Conservation (phyloP, 176 grass and related monocot genomes). For the Musa troglodytarum region DNA sequence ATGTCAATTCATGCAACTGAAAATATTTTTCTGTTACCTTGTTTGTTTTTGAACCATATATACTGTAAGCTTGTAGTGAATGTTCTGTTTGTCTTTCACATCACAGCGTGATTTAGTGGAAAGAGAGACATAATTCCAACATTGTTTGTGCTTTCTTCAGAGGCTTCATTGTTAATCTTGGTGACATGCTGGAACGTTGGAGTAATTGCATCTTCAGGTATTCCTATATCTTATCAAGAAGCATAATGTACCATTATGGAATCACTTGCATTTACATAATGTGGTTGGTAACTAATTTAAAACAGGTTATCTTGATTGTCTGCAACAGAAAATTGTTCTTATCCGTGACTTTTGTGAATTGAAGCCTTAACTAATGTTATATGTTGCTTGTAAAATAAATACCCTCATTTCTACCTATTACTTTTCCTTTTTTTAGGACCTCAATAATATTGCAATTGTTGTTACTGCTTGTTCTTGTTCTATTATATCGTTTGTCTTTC, state of each 20-base stretch:
- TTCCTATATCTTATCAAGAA: neutral
- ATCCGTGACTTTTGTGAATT: neutral
- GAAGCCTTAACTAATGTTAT: neutral
- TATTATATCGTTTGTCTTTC: too few relatives aligned
- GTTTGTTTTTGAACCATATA: neutral
- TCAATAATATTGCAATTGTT: too few relatives aligned
- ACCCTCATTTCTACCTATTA: too few relatives aligned
- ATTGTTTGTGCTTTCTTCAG: slow-evolving; percentile 31
- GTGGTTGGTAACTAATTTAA: neutral
- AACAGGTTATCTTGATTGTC: neutral
- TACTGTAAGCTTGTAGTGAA: neutral
- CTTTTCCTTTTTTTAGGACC: too few relatives aligned
- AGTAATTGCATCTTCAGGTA: slow-evolving; percentile 95
- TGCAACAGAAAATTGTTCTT: neutral
- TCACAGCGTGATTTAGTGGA: neutral
- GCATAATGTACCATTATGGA: neutral
- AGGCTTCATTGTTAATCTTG: slow-evolving; percentile 93
- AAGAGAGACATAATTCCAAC: too few relatives aligned
- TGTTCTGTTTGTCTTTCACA: neutral
- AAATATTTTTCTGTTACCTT: neutral
- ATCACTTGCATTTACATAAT: neutral
- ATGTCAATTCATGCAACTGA: neutral
- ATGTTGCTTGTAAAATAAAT: too few relatives aligned
- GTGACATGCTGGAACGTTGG: slow-evolving; percentile 96
- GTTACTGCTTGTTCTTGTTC: too few relatives aligned